Evolutionary conservation across 2,329 filamentous ascomycete genomes (phyloP).

Genomic region (Sporothrix sp.): DNA sequence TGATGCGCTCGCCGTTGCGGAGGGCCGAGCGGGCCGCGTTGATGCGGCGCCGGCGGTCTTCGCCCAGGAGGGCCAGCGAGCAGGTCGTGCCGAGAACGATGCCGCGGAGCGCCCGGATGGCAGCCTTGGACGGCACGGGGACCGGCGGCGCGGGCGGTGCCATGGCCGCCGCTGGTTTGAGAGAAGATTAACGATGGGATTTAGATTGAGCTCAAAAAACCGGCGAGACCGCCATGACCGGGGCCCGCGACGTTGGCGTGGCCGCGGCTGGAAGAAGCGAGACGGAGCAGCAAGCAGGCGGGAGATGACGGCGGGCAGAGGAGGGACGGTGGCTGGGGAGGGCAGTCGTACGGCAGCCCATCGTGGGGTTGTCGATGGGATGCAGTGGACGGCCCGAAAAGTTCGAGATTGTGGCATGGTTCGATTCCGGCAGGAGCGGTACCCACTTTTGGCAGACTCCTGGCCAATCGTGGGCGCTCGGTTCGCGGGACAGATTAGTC

Average conservation of each 20-base stretch:
- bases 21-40: slow-evolving; percentile 30
- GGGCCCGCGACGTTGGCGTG: not conserved
- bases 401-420: slow-evolving; percentile 5
- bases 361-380: not conserved
- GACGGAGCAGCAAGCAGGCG: not conserved
- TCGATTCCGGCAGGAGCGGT: slow-evolving; percentile 6
- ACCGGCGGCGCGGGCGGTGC: slow-evolving; percentile 26
- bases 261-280: too few relatives aligned
- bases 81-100: slow-evolving; percentile 37
- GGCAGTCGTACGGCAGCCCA: not conserved
- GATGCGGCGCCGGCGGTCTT: slow-evolving; percentile 37
- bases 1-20: slow-evolving; percentile 32
- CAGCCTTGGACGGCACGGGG: slow-evolving; percentile 36
- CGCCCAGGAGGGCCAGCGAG: slow-evolving; percentile 33
- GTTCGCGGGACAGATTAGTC: not conserved
- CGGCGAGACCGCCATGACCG: not conserved
- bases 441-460: not conserved
- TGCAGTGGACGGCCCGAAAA: slow-evolving; percentile 6
- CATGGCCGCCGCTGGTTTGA: slow-evolving; percentile 7
- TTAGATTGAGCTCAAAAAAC: not conserved
- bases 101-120: slow-evolving; percentile 34
- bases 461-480: slow-evolving; percentile 4
- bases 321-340: not conserved
- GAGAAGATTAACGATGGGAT: not conserved
- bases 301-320: not conserved